Base-by-base conservation (phyloP, 306 rosid genomes). In the Aeschynomene evenia region DNA sequence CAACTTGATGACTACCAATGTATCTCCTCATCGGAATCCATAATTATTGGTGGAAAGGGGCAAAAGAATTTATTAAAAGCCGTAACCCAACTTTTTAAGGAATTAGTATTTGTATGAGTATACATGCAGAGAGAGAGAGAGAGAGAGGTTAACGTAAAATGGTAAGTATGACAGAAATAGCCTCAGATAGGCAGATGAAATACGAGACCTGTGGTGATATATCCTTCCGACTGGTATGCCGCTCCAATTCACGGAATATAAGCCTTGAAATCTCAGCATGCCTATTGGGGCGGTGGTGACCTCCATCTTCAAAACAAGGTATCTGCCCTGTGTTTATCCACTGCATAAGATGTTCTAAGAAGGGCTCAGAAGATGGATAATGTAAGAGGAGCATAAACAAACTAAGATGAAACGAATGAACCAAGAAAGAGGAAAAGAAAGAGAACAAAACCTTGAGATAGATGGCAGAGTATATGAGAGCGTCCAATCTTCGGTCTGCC, bases 301-400 rank as follows among this genome's bases (percentile, higher is more conserved):
- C 97, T 45, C 99, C 99, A 83, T 37, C 99, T 84, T 94, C 99
- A 81, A 88, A 87, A 78, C 99, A 94, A 67, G 97, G 79, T 78
- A 94, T 94, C 75, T 94, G 99, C 56, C 99, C 99, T 20, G 92
- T 94, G 83, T 94, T 94, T 84, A 91, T 91, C 99, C 99, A 94
- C 97, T 94, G 92, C 86, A 85, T 54, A 76, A 79, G 70, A 73
- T 69, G 42, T 63, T 40, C 31, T 74, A 60, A 81, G 69, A 81
- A 76, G 53, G 51, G 63, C 19, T 74, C 31, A 68, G 71, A 77
- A 6, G n/a, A 49, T 55, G 33, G 15, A 56, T 63, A 24, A 21
- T 68, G 20, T 26, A 19, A 43, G 68, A 63, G 48, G 54, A 31
- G 34, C 56, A 53, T 4, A 42, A 12, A 8, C 5, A n/a, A n/a